Evolutionary conservation across 192 early-diverging fungal genomes (phyloP), one percentile per base, ranked within the genome.

Genomic region (Coemansia sp.): DNA sequence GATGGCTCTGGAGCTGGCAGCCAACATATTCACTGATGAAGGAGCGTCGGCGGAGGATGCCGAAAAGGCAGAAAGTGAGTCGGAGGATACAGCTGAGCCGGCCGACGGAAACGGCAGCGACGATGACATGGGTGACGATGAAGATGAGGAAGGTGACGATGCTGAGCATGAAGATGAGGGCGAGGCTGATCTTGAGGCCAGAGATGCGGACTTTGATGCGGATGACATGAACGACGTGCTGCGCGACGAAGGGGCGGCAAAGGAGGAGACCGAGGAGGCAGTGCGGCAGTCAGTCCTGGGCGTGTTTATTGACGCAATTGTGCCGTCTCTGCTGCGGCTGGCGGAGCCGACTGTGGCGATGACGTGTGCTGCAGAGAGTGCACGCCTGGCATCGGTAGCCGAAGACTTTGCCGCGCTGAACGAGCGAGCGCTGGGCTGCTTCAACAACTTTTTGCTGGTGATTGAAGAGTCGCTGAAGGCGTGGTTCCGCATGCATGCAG

Each of bases 11-110:
- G 95, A 97, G 69, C 60, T 97, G 24, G 79, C 94, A 3, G 85
- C 93, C 49, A 92, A 92, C 61, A 85, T 94, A 46, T 93, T 88
- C 63, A 84, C 86, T 5, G 87, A 90, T 57, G 88, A 87, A 4
- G 70, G 77, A 12, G 65, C 77, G 0, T 52, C 51, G 2, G 71
- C 70, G 8, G 58, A 20, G 37, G 67, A 68, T 31, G 56, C 63
- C 5, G 71, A 38, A 17, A 42, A 42, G 40, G 18, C 24, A 12
- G 47, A 56, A 20, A 47, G 42, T 1, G 34, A 50, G 8, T 15
- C 38, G 11, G 47, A 37, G 15, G 40, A 60, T 8, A 63, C 49
- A 2, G 20, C 61, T 44, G 74, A 75, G 23, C 68, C 62, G 8
- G 81, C 66, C 12, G 79, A 73, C 34, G 49, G 73, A 79, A 2